Percentiles rank a stretch among this genome's conserved stretches.
phyloP scores from a whole-genome alignment of 805 yeast species.

The Candida gorgasii region DNA sequence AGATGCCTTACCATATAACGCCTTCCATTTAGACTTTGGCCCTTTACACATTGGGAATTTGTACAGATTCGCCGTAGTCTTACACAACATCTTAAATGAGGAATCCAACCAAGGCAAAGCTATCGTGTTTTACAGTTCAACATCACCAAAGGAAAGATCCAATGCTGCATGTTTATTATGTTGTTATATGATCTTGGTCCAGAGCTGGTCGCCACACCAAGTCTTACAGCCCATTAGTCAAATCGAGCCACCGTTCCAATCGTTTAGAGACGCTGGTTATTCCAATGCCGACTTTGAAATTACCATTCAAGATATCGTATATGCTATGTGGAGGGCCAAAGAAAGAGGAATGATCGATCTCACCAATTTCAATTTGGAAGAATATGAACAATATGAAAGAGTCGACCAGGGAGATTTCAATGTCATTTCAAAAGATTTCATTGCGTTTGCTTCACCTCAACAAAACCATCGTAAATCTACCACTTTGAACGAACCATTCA shows the following conservation, averaged over 20 bases:
- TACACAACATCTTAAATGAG: slow-evolving; percentile 89
- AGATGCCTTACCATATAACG: slow-evolving; percentile 85
- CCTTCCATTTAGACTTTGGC: slow-evolving; percentile 96
- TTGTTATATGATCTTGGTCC: slow-evolving; percentile 92
- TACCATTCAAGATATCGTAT: slow-evolving; percentile 91
- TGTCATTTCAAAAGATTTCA: slow-evolving; percentile 85
- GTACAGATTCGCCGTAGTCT: slow-evolving; percentile 90
- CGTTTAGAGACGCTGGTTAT: slow-evolving; percentile 96
- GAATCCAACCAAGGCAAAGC: slow-evolving; percentile 83
- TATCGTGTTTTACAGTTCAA: slow-evolving; percentile 84
- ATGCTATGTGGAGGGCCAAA: slow-evolving; percentile 97
- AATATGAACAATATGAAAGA: slow-evolving; percentile 89
- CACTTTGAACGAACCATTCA: slow-evolving; percentile 72
- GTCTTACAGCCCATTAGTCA: slow-evolving; percentile 94
- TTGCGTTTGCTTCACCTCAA: slow-evolving; percentile 97
- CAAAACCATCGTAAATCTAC: slow-evolving; percentile 47
- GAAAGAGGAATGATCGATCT: slow-evolving; percentile 87
- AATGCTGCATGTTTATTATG: slow-evolving; percentile 94
- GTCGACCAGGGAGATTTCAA: slow-evolving; percentile 98
- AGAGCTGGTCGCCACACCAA: slow-evolving; percentile 98
- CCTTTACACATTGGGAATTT: slow-evolving; percentile 92
- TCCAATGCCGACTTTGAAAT: slow-evolving; percentile 92
- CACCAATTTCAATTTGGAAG: slow-evolving; percentile 84
- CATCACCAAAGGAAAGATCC: slow-evolving; percentile 78
- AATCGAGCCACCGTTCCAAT: slow-evolving; percentile 89